Evolutionary conservation across 768 basidiomycete genomes (phyloP).

Genomic region (Psilocybe cubensis): DNA sequence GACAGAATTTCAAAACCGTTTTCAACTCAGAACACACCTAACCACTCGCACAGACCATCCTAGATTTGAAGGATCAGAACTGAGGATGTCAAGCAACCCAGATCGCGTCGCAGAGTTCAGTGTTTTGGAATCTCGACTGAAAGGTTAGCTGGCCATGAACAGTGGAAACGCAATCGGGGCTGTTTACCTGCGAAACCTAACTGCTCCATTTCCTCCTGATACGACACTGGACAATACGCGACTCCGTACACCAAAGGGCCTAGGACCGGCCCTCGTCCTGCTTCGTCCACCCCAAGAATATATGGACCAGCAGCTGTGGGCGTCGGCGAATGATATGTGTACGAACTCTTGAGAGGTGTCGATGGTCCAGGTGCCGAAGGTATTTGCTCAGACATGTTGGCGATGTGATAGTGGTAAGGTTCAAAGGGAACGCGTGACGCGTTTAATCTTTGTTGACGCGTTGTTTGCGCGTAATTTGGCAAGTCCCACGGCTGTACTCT

Average conservation of each 20-base stretch:
- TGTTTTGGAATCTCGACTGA: conserved; percentile 89
- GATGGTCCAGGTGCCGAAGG: conserved; percentile 66
- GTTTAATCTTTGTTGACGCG: conserved; percentile 17
- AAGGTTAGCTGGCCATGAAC: too few species aligned
- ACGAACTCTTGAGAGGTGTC: conserved; percentile 64
- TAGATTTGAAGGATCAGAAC: conserved; percentile 70
- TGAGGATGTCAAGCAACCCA: conserved; percentile 65
- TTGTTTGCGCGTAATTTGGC: conserved; percentile 12
- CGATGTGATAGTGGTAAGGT: too few species aligned
- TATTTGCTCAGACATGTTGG: conserved; percentile 25
- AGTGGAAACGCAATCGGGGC: neutral
- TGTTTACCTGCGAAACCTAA: conserved; percentile 89
- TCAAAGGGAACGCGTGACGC: neutral
- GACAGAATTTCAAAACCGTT: neutral
- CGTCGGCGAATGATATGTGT: conserved; percentile 75
- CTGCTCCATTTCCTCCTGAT: conserved; percentile 69
- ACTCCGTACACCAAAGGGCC: conserved; percentile 97
- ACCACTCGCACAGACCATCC: conserved; percentile 86
- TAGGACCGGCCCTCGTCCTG: conserved; percentile 93
- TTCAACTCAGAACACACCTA: conserved; percentile 41
- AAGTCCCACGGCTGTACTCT: too few species aligned
- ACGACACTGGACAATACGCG: conserved; percentile 87
- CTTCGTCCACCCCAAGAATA: conserved; percentile 98
- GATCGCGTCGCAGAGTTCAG: conserved; percentile 74
- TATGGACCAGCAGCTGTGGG: conserved; percentile 79